Evolutionary conservation across 129 eudicot species (phyloP), one percentile per base, ranked within the genome.

Genomic region (Rutidosis leptorrhynchoides): DNA sequence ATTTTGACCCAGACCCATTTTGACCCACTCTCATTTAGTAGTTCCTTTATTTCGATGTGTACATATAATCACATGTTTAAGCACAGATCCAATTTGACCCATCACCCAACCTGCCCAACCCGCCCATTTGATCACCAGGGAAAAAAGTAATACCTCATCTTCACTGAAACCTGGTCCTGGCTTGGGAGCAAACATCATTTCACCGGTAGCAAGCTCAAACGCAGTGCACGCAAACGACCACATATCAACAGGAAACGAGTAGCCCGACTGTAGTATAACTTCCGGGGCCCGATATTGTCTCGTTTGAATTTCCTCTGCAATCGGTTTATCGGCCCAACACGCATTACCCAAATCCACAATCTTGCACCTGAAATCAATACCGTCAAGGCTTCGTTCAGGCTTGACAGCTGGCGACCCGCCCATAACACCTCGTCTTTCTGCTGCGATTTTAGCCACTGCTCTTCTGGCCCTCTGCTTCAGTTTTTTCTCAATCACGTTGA

Each of bases 181-280:
- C 69, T 86, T 93, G 17, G 99, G 99, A 70, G 96, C 74, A 68
- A 93, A 93, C 96, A 93, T 74, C 96, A 86, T 93, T 78, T 89
- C 95, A 21, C 99, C 99, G 33, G 99, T 93, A 70, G 99, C 99
- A 64, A 93, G 96, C 81, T 93, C 99, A 75, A 93, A 93, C 23
- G 99, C 95, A 16, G 76, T 93, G 80, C 99, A 93, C 67, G 89
- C 99, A 81, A 93, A 93, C 9, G 99, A 93, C 99, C 99, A 93
- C 89, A 93, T 93, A 76, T 93, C 99, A 55, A 81, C 84, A 29
- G 99, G 79, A 29, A 46, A 85, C 32, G 96, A 79, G 78, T 93
- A 93, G 32, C 89, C 92, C 22, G 90, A 83, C 40, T 77, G 86
- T n/a, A 93, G 68, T 69, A 93, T 78, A 72, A 93, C 93, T 75